These are phyloP conservation scores for Lodderomyces margitis DNA, from an alignment of 1,139 yeast species.

Conservation along the genomic window DNA sequence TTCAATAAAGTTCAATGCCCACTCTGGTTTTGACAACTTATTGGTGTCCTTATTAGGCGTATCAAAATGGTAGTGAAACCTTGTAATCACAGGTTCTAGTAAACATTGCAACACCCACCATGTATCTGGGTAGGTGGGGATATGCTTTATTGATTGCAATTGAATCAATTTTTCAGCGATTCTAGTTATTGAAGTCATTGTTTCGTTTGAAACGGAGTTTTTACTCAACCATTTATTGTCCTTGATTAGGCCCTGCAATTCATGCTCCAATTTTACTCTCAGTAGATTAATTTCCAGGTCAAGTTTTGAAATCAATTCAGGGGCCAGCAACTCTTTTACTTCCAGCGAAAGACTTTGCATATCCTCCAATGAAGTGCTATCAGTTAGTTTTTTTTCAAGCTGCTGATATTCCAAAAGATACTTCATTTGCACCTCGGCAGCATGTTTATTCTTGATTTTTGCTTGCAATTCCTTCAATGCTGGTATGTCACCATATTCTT, in stretches of 20 bases:
- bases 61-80: conserved; percentile 77
- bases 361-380: not conserved
- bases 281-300: conserved; percentile 3
- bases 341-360: conserved; percentile 3
- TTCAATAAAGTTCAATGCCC: conserved; percentile 62
- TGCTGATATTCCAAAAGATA: not conserved
- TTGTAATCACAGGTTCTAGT: conserved; percentile 53
- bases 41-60: conserved; percentile 57
- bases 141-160: conserved; percentile 34
- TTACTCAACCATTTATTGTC: conserved; percentile 20
- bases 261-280: conserved; percentile 7
- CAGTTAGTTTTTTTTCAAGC: not conserved
- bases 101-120: conserved; percentile 61
- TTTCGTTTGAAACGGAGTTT: conserved; percentile 8
- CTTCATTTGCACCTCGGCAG: conserved; percentile 4
- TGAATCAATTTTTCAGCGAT: conserved; percentile 25
- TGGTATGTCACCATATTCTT: conserved; percentile 16
- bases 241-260: conserved; percentile 10
- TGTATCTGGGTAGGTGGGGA: conserved; percentile 41
- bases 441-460: conserved; percentile 7
- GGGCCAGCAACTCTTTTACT: not conserved
- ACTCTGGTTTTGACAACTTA: conserved; percentile 73
- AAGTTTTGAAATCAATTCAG: conserved; percentile 7
- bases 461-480: conserved; percentile 15
- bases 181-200: conserved; percentile 14